Evolutionary conservation across 2,329 filamentous ascomycete species (phyloP), one percentile per base, ranked within the genome.

Genomic region (Onygenales sp.): DNA sequence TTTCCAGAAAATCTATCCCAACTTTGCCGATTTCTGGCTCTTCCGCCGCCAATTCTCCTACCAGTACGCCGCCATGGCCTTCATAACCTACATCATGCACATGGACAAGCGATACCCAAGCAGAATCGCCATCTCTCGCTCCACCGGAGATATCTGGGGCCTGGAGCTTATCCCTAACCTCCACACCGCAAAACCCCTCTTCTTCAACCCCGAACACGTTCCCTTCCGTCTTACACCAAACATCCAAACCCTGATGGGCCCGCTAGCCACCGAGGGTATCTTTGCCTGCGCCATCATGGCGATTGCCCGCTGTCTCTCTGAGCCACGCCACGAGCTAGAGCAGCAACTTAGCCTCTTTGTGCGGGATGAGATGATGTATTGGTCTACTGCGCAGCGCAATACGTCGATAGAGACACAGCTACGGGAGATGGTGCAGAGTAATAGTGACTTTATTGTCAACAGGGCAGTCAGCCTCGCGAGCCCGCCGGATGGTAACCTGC

Each of bases 81-180:
- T 98, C 74, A 95, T 98, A 87, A 97, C 93, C 3, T 98, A 97
- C 67, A 86, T 96, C 55, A 86, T 99, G 75, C 92, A 92, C 74
- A 97, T 98, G 84, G 89, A 92, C 67, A 89, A 89, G 68, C 87
- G 93, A 33, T 95, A 93, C 70, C 94, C 93, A 5, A 89, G 91
- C 70, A 98, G 98, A 78, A 86, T 97, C 69, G 86, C 87, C 71
- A 94, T 98, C 64, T 86, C 89, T 9, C 85, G 90, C 27, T 81
- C 82, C 33, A 90, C 86, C 5, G 94, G 94, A 59, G 93, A 94
- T 64, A 87, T 98, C 61, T 98, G 94, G 94, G 91, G 90, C 47
- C 89, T 89, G 6, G 93, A 99, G 70, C 78, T 97, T 51, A 88
- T 97, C 71, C 89, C 93, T 0, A 87, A 85, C 59, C 91, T 98